These are phyloP conservation scores for Leptomonas pyrrhocoris DNA, from an alignment of 208 protist genomes.

Conservation along the genomic window DNA sequence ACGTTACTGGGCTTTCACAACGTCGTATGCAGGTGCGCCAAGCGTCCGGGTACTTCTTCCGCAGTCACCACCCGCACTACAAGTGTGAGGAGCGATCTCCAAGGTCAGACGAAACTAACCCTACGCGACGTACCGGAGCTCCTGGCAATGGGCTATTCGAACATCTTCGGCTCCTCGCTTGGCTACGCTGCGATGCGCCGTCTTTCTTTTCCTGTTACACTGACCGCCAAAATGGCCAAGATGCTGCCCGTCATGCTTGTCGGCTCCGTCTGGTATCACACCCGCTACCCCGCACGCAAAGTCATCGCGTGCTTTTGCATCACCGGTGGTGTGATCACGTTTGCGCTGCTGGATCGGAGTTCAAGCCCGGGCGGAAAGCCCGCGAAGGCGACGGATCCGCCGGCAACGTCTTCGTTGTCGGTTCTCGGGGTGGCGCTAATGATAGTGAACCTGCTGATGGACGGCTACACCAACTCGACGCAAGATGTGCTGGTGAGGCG, in stretches of 20 bases:
- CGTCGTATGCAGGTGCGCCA: background rate
- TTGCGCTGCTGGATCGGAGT: conserved; percentile 59
- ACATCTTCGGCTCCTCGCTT: conserved; percentile 66
- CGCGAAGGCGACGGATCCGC: background rate
- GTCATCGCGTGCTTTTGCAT: conserved; percentile 60
- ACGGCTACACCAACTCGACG: conserved; percentile 86
- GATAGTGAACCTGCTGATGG: conserved; percentile 66
- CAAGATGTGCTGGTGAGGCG: conserved; percentile 79
- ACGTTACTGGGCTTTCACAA: conserved; percentile 16
- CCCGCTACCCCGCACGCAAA: conserved; percentile 63
- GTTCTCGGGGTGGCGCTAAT: conserved; percentile 55
- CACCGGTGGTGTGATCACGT: conserved; percentile 63
- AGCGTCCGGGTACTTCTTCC: background rate
- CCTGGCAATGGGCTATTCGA: conserved; percentile 73
- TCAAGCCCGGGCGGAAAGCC: background rate
- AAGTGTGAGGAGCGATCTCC: background rate
- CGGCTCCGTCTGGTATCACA: conserved; percentile 71
- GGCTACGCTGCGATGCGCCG: conserved; percentile 81
- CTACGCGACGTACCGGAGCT: conserved; percentile 33
- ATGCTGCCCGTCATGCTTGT: conserved; percentile 87
- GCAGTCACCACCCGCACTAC: too few relatives aligned
- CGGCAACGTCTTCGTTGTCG: conserved; percentile 22
- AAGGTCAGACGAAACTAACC: background rate
- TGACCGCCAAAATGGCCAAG: conserved; percentile 88
- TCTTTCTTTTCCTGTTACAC: conserved; percentile 77